Evolutionary conservation across 192 early-diverging fungal species (phyloP), one percentile per base, ranked within the genome.

Genomic region (Coemansia umbellata): DNA sequence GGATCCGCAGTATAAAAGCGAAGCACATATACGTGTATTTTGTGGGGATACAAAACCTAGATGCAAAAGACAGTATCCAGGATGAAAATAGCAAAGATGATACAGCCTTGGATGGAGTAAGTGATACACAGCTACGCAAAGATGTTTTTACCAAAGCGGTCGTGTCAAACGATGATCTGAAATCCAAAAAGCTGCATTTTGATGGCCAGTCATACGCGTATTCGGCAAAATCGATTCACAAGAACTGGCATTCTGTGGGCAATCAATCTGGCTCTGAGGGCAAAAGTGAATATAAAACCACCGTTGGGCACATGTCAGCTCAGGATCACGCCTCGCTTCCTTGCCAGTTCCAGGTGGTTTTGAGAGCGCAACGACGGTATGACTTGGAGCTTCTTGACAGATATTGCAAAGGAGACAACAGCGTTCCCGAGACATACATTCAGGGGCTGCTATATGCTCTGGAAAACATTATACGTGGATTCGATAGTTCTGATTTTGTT

Each of bases 21-120:
- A 65, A 72, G 43, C 49, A 53, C 42, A 28, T 72, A 1, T 40
- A 72, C 54, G 69, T 72, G 4, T 72, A 72, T 50, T 21, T 41
- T 0, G 53, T 72, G 8, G 57, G 55, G 13, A 61, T 72, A 24
- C 24, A n/a, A 24, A 72, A 72, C 58, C 13, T 48, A 11, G 69
- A 72, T n/a, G 48, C 60, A 14, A 30, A 8, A 13, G 8, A 9
- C 19, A 31, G 41, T 15, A 6, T 10, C 11, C 18, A 10, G 0
- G 13, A 30, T 1, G 21, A 11, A n/a, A n/a, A n/a, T n/a, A n/a
- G n/a, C n/a, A n/a, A n/a, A 13, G 33, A 32, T 4, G 31, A 26
- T 2, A 21, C 27, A n/a, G n/a, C n/a, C n/a, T n/a, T n/a, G 27
- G 21, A 30, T 1, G 28, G 44, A 27, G 37, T 57, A 8, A 30